phyloP scores from a whole-genome alignment of 352 stramenopile species.

The Phytopythium aichiense region DNA sequence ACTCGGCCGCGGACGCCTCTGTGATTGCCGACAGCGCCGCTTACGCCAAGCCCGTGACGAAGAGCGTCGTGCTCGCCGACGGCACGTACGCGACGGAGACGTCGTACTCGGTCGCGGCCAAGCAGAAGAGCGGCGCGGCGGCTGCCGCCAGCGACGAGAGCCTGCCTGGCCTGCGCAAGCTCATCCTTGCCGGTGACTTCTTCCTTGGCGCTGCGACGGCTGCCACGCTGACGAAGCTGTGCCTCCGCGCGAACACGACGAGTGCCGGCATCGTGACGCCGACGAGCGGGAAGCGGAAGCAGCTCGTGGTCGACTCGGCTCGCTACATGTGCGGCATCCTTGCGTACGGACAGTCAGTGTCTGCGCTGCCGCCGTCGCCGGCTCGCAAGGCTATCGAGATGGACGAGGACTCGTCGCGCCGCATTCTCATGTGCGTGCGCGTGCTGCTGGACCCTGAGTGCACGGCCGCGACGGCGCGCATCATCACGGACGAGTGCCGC shows the following conservation, averaged over 20 bases:
- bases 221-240: conserved; percentile 96
- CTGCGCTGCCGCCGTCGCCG: conserved; percentile 2
- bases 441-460: conserved; percentile 91
- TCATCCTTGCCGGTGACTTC: conserved; percentile 93
- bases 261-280: conserved; percentile 45
- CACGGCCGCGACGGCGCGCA: conserved; percentile 53
- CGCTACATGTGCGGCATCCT: conserved; percentile 77
- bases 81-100: conserved; percentile 99
- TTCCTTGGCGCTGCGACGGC: conserved; percentile 94
- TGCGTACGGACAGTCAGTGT: conserved; percentile 51
- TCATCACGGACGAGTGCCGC: conserved; percentile 82
- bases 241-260: conserved; percentile 78
- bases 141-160: conserved; percentile 54
- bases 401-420: conserved; percentile 94
- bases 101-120: conserved; percentile 64
- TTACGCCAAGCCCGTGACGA: conserved; percentile 91
- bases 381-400: conserved; percentile 63
- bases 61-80: conserved; percentile 98
- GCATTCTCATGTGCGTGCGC: conserved; percentile 94
- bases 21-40: conserved; percentile 28
- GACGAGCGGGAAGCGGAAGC: conserved; percentile 47
- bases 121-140: conserved; percentile 21
- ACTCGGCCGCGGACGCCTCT: conserved; percentile 7
- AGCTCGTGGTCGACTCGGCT: conserved; percentile 62
- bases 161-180: conserved; percentile 76